Conservation (phyloP, 352 stramenopile genomes). For the Plasmopara viticola region DNA sequence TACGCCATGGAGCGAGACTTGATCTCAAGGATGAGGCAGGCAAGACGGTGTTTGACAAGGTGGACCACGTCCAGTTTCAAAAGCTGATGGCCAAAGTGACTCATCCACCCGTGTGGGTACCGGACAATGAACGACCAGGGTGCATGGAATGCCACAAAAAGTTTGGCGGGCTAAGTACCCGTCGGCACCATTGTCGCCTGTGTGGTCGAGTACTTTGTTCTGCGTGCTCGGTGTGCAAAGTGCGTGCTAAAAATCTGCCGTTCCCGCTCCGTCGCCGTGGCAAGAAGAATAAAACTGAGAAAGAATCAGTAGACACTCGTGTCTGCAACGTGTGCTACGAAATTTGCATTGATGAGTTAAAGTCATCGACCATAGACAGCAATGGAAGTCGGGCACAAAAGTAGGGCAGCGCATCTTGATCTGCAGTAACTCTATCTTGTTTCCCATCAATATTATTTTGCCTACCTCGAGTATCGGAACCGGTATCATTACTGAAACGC, state of each 20-base stretch:
- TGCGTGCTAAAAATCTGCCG: constrained; percentile 44
- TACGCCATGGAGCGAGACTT: constrained; percentile 45
- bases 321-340: constrained; percentile 75
- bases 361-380: constrained; percentile 9
- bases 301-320: constrained; percentile 44
- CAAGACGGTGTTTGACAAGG: constrained; percentile 65
- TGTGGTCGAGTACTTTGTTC: constrained; percentile 52
- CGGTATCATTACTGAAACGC: too few species aligned
- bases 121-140: constrained; percentile 33
- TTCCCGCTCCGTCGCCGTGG: constrained; percentile 34
- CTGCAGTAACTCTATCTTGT: neutral
- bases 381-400: constrained; percentile 7
- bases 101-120: constrained; percentile 43
- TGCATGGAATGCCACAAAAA: constrained; percentile 63
- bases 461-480: neutral
- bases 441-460: constrained; percentile 46
- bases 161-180: constrained; percentile 33
- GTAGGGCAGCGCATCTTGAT: neutral
- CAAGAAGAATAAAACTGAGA: constrained; percentile 52
- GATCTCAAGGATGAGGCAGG: constrained; percentile 53
- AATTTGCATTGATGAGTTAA: constrained; percentile 24
- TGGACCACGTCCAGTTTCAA: constrained; percentile 32
- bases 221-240: constrained; percentile 33
- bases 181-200: constrained; percentile 56
- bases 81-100: constrained; percentile 47